Base-by-base conservation (phyloP, 2,329 filamentous ascomycete species). In the Gnomoniopsis smithogilvyi region DNA sequence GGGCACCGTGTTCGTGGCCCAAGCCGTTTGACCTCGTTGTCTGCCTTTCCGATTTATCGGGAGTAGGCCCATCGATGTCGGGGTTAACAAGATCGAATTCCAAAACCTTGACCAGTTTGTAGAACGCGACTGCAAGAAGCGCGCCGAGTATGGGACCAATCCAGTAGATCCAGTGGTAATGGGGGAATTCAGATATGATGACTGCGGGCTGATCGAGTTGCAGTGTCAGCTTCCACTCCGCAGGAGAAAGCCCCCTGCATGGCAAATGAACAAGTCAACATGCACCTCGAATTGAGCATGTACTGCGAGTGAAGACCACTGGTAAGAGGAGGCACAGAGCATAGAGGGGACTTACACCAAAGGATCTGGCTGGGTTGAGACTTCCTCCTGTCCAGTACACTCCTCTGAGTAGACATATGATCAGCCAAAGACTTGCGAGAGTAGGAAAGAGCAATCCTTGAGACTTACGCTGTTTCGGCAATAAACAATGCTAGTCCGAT, bases 401-500 rank as follows among this genome's bases (percentile, higher is more conserved):
- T 26, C 74, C 72, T 58, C 57, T 48, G 34, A 30, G 26, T 8
- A 30, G 26, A 30, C 26, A 30, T 4, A 8, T 8, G 8, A 30
- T 45, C n/a, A 22, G 21, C 14, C 24, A 7, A 19, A 11, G 38
- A 12, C 59, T 14, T 60, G 46, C 15, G n/a, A 24, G 1, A 26
- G 6, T 6, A 2, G 12, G 2, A 12, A 11, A 33, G 11, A 1
- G 3, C 26, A 11, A n/a, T 10, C 15, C 7, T 1, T 17, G n/a
- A 7, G 2, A 64, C 67, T 54, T 62, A 70, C 69, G 69, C 72
- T 53, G 80, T 69, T 68, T 81, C 73, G 6, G 75, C 74, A 47
- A 91, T 80, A 70, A 92, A 91, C 55, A 92, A 79, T 0, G 88
- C 78, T 2, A 91, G 72, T 1, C 90, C 90, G 64, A 92, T 90